Base-by-base conservation (phyloP, 495 filamentous ascomycete species). In the Stereocaulon alpinum region DNA sequence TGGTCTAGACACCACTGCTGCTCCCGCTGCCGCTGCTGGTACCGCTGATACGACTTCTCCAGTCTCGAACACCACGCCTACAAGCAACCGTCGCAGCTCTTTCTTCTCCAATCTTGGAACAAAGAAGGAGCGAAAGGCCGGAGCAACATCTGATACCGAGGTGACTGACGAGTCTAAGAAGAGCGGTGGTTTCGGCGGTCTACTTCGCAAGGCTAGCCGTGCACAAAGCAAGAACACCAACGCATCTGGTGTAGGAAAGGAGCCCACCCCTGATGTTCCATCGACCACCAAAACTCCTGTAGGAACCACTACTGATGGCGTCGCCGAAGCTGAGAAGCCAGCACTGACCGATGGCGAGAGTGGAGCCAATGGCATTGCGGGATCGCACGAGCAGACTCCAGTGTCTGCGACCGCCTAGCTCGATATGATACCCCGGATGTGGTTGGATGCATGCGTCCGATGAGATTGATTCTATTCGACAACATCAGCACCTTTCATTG, bases 151-250 rank as follows among this genome's bases (percentile, higher is more conserved):
- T 11, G 79, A 80, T 62, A 72, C 72, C 58, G 78, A 80, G 67
- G 69, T 57, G 48, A 72, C 73, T 40, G 76, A 79, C 49, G 77
- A 81, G 63, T 62, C 72, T 61, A 82, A 79, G 77, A 66, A 69
- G 61, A 65, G 66, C 62, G 76, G 76, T 70, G 79, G 77, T 67
- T 72, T 82, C 27, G 77, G 77, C 48, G 75, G 74, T 64, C 72
- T 82, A 41, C 81, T 81, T 72, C 79, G 79, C 65, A 79, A 77
- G 72, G 72, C 77, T 61, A 79, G 76, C 75, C 78, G 78, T 70
- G 78, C 77, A 54, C 71, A 74, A 42, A 32, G 18, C 49, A 64
- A 64, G 48, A 59, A 54, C 20, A 32, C 40, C 50, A 41, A 52
- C 17, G 49, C 56, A 7, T 20, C 54, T 17, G 40, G 45, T 27